These are phyloP conservation scores for Pseudogymnoascus sp. DNA, from an alignment of 2,329 filamentous ascomycete species.

Conservation along the genomic window DNA sequence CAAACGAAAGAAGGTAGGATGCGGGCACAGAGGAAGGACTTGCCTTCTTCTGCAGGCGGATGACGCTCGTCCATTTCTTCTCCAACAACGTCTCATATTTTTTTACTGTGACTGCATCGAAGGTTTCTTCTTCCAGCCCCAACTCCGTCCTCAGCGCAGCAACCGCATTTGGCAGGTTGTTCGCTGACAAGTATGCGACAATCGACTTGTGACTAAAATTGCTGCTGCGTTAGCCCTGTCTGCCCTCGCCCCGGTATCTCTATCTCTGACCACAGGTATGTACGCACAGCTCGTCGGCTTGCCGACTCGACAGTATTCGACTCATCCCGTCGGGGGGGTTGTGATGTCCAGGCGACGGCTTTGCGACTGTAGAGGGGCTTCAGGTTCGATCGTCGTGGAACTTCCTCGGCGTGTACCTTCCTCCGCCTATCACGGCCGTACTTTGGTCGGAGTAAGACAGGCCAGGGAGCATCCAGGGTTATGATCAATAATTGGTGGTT, in stretches of 20 bases:
- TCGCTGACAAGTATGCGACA: conserved; percentile 70
- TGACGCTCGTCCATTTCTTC: conserved; percentile 94
- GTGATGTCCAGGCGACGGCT: background rate
- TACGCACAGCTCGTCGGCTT: conserved; percentile 76
- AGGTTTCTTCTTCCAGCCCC: conserved; percentile 53
- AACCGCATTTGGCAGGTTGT: conserved; percentile 58
- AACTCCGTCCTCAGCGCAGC: conserved; percentile 63
- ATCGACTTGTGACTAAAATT: conserved; percentile 71
- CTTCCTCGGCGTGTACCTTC: background rate
- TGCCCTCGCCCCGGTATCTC: background rate
- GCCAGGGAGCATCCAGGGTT: background rate
- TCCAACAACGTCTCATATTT: conserved; percentile 86
- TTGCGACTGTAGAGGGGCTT: background rate
- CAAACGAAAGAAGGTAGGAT: background rate
- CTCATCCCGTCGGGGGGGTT: conserved; percentile 3
- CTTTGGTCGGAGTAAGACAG: background rate
- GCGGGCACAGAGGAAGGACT: conserved; percentile 11
- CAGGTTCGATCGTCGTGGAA: background rate
- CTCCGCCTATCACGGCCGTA: background rate
- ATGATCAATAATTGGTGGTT: background rate
- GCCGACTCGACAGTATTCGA: conserved; percentile 50
- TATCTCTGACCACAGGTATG: conserved; percentile 9
- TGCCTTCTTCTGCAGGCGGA: conserved; percentile 86
- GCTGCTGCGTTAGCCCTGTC: conserved; percentile 10
- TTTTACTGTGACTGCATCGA: conserved; percentile 71